Percentiles rank a stretch among this genome's conserved stretches.
phyloP scores from a whole-genome alignment of 768 basidiomycete species.

The Ramaria sp. region DNA sequence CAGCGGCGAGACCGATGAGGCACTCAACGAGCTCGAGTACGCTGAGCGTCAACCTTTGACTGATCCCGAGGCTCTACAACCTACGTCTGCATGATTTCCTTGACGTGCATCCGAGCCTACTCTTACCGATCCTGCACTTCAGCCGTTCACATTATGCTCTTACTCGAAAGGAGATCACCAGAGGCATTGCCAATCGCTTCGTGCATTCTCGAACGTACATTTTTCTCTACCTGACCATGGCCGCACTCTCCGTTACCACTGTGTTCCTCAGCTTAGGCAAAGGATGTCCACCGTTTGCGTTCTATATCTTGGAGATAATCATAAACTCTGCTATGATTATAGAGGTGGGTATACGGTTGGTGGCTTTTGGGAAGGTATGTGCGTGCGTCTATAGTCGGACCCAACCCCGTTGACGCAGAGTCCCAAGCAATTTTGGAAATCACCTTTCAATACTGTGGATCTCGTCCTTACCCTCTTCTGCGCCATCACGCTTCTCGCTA shows the following conservation, averaged over 20 bases:
- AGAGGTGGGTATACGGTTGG: constrained; percentile 84
- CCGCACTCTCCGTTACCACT: constrained; percentile 75
- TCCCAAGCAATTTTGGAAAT: constrained; percentile 88
- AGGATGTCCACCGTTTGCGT: constrained; percentile 79
- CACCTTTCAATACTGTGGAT: constrained; percentile 86
- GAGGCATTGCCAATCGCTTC: constrained; percentile 82
- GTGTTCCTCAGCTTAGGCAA: constrained; percentile 73
- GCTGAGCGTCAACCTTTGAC: not conserved
- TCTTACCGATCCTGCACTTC: not conserved
- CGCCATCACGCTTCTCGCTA: constrained; percentile 76
- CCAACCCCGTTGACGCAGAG: not conserved
- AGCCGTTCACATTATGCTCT: constrained; percentile 74
- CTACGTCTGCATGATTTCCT: constrained; percentile 1
- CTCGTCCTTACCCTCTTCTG: constrained; percentile 85
- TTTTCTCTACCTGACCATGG: constrained; percentile 82
- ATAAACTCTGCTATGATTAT: constrained; percentile 88
- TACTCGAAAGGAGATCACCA: constrained; percentile 71
- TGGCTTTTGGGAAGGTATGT: constrained; percentile 88
- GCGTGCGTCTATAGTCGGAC: not conserved
- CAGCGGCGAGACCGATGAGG: not conserved
- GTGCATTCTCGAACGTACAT: constrained; percentile 84
- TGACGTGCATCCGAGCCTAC: not conserved
- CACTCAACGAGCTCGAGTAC: not conserved
- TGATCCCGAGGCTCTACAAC: not conserved
- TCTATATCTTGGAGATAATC: constrained; percentile 83